A percentile compares a stretch with the other conserved stretches of the same genome.
phyloP scores from a whole-genome alignment of 1,139 yeast species.

The Saccharomyces pastorianus region DNA sequence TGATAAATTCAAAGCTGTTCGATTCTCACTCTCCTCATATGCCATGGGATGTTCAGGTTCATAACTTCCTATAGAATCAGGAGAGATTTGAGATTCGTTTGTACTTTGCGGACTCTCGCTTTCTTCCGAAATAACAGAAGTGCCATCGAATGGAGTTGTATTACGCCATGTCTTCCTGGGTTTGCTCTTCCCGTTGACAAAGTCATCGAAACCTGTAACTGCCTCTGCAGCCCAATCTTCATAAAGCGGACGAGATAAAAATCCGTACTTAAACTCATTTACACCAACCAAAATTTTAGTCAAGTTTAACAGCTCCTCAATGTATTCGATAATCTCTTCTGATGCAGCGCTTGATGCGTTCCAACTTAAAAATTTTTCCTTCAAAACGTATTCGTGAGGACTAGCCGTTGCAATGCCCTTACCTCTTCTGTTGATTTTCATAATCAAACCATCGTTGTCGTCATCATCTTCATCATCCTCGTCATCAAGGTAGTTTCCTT shows the following conservation, averaged over 20 bases:
- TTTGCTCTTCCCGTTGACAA: constrained; percentile 14
- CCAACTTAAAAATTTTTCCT: constrained; percentile 41
- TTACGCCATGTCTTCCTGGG: background rate
- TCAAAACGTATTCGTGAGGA: constrained; percentile 29
- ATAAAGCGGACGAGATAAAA: constrained; percentile 39
- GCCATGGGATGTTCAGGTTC: constrained; percentile 2
- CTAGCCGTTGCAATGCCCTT: constrained; percentile 1
- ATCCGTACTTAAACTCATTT: constrained; percentile 42
- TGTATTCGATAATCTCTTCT: constrained; percentile 43
- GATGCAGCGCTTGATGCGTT: constrained; percentile 43
- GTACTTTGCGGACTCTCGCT: background rate
- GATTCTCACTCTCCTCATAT: background rate
- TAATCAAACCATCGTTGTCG: constrained; percentile 5
- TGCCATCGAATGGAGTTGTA: background rate
- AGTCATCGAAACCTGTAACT: constrained; percentile 28
- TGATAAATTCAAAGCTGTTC: constrained; percentile 14
- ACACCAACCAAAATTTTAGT: constrained; percentile 41
- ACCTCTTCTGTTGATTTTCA: background rate
- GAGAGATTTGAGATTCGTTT: constrained; percentile 6
- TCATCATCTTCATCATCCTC: constrained; percentile 6
- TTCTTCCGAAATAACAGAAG: constrained; percentile 8
- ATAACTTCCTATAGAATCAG: constrained; percentile 5
- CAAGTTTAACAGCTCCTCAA: constrained; percentile 39
- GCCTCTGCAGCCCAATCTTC: constrained; percentile 39
- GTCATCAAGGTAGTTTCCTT: constrained; percentile 11